Evolutionary conservation across 768 basidiomycete genomes (phyloP), one percentile per base, ranked within the genome.

Genomic region (Boletus edulis): DNA sequence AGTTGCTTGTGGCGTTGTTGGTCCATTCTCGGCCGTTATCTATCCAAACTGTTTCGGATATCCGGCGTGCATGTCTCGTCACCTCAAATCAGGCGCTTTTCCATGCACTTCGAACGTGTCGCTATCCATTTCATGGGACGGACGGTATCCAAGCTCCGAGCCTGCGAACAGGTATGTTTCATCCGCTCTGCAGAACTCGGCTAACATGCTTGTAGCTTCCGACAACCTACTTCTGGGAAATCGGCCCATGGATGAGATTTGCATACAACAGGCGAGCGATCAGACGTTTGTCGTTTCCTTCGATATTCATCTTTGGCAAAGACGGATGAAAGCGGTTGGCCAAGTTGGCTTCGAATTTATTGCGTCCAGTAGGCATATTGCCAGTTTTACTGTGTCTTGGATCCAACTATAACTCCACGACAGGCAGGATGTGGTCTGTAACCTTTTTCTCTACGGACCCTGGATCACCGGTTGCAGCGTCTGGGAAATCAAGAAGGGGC

Each of bases 341-440:
- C 58, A 71, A 34, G 76, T 86, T n/a, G 61, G 62, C n/a, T 62
- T 88, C 8, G 86, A 90, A 57, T 89, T 89, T 54, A 85, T 89
- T 44, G 86, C 83, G 14, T 64, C 57, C 8, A 55, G 69, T 69
- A 35, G 46, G 44, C 5, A 11, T 20, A 2, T 18, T 11, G 2
- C 15, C 8, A 3, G 24, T 18, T 17, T 22, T 10, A n/a, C 24
- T 5, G 4, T 40, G 18, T 47, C 15, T 2, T 37, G 18, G 24
- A 13, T 42, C 40, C 37, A 54, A 45, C 32, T n/a, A 3, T 6
- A 10, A 29, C 15, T n/a, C 3, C 35, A 4, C 29, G 13, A 44
- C 20, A 67, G 64, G 62, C 4, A 55, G 67, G 24, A 66, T 66
- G 55, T 68, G 67, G 67, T 59, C 58, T 29, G 10, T 68, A 18